These are phyloP conservation scores for Clarireedia hainanense DNA, from an alignment of 2,329 filamentous ascomycete genomes.

Conservation along the genomic window DNA sequence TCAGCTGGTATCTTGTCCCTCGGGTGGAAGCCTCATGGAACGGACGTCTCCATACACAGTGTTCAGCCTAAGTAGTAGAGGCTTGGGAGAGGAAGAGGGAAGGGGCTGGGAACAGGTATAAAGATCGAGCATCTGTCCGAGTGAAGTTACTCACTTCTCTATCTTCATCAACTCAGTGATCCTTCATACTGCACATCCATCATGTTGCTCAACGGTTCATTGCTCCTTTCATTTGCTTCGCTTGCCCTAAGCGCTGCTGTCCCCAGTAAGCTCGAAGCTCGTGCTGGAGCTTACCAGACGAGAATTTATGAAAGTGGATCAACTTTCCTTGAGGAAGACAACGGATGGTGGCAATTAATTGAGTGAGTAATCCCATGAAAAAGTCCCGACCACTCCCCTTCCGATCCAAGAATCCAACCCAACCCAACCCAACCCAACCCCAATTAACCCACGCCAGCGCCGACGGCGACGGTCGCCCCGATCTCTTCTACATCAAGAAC, in stretches of 20 bases:
- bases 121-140: too few species aligned
- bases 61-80: too few species aligned
- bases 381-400: neutral
- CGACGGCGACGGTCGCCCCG: neutral
- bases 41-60: too few species aligned
- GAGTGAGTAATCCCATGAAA: neutral
- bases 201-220: neutral
- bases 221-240: neutral
- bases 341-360: slow-evolving; percentile 10
- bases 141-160: too few species aligned
- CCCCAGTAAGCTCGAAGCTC: neutral
- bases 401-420: neutral
- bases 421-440: too few species aligned
- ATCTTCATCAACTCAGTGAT: too few species aligned
- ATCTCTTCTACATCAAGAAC: slow-evolving; percentile 3
- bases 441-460: neutral
- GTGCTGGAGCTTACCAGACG: slow-evolving; percentile 4
- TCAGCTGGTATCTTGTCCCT: too few species aligned
- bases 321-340: slow-evolving; percentile 6
- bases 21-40: too few species aligned
- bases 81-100: too few species aligned
- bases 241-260: neutral
- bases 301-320: slow-evolving; percentile 1
- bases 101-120: too few species aligned
- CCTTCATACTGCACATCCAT: neutral